phyloP scores from a whole-genome alignment of 2,329 filamentous ascomycete species.

The Cordyceps cateniannulata region DNA sequence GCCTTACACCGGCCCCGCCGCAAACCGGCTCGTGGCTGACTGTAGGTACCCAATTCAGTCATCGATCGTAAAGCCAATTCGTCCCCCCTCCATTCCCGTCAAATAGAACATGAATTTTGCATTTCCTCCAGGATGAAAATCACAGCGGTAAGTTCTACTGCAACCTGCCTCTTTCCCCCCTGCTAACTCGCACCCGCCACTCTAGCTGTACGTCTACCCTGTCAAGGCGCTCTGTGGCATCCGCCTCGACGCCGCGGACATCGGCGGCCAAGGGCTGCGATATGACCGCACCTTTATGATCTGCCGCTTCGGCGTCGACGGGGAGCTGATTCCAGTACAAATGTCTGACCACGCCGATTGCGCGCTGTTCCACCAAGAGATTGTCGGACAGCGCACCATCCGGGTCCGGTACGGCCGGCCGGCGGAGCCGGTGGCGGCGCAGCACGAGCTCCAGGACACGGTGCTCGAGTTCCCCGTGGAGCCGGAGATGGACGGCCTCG shows the following conservation, averaged over 20 bases:
- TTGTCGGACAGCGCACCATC: slow-evolving; percentile 33
- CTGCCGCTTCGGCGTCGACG: slow-evolving; percentile 40
- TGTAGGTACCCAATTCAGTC: not conserved
- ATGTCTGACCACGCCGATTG: slow-evolving; percentile 51
- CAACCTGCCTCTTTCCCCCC: not conserved
- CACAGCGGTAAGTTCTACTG: slow-evolving; percentile 20
- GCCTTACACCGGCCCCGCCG: not conserved
- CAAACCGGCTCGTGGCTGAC: too few relatives aligned
- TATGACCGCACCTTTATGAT: slow-evolving; percentile 69
- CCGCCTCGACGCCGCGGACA: slow-evolving; percentile 41
- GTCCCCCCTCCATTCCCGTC: not conserved
- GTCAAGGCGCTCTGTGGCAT: slow-evolving; percentile 66
- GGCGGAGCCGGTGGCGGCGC: slow-evolving; percentile 31
- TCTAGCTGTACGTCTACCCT: slow-evolving; percentile 60
- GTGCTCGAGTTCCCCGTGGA: slow-evolving; percentile 50
- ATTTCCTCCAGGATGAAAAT: slow-evolving; percentile 16
- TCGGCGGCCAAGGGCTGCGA: slow-evolving; percentile 56
- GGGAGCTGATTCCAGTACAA: slow-evolving; percentile 50
- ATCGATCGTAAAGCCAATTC: not conserved
- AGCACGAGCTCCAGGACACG: slow-evolving; percentile 28
- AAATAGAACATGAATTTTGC: not conserved
- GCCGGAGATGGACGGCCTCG: slow-evolving; percentile 41
- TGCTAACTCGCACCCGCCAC: not conserved
- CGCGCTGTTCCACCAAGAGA: slow-evolving; percentile 56
- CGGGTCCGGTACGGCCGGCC: slow-evolving; percentile 38